Evolutionary conservation across 2,329 filamentous ascomycete species (phyloP).

Genomic region (Parafenestella ontariensis): DNA sequence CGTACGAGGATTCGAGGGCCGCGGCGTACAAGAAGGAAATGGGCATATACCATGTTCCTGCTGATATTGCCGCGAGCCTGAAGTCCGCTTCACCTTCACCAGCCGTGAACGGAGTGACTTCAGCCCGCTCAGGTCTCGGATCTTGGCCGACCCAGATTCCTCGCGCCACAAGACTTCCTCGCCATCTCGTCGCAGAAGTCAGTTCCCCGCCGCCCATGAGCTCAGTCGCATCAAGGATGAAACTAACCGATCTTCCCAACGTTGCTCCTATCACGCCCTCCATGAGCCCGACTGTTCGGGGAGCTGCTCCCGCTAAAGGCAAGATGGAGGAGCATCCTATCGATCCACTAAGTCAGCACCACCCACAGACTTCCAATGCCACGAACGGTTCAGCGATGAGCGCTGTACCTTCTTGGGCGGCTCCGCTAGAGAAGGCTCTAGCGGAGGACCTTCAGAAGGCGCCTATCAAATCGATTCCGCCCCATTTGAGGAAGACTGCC

Average conservation of each 20-base stretch:
- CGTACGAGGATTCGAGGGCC: not conserved
- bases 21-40: not conserved
- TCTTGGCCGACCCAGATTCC: slow-evolving; percentile 1
- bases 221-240: not conserved
- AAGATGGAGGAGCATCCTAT: not conserved
- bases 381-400: not conserved
- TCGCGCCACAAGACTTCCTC: not conserved
- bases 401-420: not conserved
- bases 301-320: not conserved
- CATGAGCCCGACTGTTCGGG: not conserved
- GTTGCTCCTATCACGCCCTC: not conserved
- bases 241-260: not conserved
- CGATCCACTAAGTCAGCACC: not conserved
- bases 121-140: not conserved
- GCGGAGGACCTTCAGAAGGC: not conserved
- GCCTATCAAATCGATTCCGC: not conserved
- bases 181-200: not conserved
- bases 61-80: not conserved
- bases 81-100: not conserved
- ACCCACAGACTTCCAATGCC: not conserved
- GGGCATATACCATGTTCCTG: not conserved
- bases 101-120: not conserved
- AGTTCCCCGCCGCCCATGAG: not conserved
- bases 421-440: slow-evolving; percentile 3
- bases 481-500: slow-evolving; percentile 1